These are phyloP conservation scores for Niebla homalea DNA, from an alignment of 495 filamentous ascomycete species.

Conservation along the genomic window DNA sequence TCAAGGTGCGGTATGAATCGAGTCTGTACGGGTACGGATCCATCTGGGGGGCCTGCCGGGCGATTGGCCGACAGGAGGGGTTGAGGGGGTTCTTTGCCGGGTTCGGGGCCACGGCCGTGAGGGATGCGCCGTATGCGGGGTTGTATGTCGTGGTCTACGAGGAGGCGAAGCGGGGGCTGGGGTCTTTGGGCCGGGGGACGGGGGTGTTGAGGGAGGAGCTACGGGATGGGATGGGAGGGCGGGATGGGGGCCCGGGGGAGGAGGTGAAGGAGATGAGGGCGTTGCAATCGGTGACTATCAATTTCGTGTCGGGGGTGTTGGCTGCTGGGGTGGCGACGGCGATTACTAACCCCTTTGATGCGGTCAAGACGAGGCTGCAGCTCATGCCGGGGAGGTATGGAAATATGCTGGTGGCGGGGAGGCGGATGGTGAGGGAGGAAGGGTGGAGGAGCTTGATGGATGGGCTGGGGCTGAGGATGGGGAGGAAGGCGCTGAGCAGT, in stretches of 20 bases:
- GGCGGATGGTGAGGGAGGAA: conserved; percentile 68
- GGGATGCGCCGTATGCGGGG: conserved; percentile 91
- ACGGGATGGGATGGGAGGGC: neutral
- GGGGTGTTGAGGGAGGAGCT: neutral
- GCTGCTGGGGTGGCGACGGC: conserved; percentile 73
- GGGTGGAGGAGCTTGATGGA: conserved; percentile 72
- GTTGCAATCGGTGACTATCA: conserved; percentile 52
- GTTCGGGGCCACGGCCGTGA: conserved; percentile 82
- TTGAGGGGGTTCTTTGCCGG: conserved; percentile 80
- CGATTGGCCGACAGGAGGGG: conserved; percentile 65
- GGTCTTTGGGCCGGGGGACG: conserved; percentile 35
- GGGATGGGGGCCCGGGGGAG: conserved; percentile 3
- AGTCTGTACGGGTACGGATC: conserved; percentile 75
- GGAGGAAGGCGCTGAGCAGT: conserved; percentile 78
- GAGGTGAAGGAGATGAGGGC: conserved; percentile 9
- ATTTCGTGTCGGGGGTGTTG: conserved; percentile 66
- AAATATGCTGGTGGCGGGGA: conserved; percentile 69
- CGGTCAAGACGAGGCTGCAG: conserved; percentile 89
- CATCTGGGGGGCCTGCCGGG: conserved; percentile 52
- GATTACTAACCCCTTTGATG: conserved; percentile 92
- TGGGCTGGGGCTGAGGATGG: conserved; percentile 77
- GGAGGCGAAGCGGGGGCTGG: conserved; percentile 60
- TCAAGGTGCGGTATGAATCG: conserved; percentile 93
- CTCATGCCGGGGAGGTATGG: conserved; percentile 70
- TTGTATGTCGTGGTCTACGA: conserved; percentile 94